phyloP scores from a whole-genome alignment of 1,284 basidiomycete species.

The Ceraceosorus guamensis region DNA sequence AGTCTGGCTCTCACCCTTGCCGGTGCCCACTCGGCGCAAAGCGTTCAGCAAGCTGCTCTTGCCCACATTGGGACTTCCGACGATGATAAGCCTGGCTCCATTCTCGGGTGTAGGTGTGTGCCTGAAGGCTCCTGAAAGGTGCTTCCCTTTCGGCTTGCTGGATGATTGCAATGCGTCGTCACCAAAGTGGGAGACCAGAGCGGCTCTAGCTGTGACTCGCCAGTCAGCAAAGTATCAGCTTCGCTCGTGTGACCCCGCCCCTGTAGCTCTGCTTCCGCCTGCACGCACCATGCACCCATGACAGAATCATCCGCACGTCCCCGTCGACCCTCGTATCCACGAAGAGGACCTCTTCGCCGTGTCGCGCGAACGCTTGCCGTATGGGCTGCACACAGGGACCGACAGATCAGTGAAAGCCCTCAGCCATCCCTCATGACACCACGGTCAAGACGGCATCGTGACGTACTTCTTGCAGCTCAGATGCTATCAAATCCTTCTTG shows the following conservation, averaged over 20 bases:
- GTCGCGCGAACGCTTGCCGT: conserved; percentile 49
- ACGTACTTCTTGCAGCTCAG: conserved; percentile 50
- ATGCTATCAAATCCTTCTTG: conserved; percentile 86
- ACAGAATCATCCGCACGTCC: conserved; percentile 52
- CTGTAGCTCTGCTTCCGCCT: no score
- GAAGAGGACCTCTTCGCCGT: conserved; percentile 52
- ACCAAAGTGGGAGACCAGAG: no score
- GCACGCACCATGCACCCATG: conserved; percentile 40
- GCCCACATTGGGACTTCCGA: conserved; percentile 96
- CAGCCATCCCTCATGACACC: not conserved
- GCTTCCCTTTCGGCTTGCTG: conserved; percentile 4
- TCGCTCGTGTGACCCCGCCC: no score
- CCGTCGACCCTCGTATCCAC: conserved; percentile 52
- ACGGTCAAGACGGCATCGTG: not conserved
- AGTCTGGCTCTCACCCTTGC: conserved; percentile 56
- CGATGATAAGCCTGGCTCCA: conserved; percentile 40
- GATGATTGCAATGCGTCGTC: not conserved
- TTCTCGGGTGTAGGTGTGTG: conserved; percentile 42
- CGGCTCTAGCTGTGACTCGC: no score
- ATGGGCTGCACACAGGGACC: conserved; percentile 46
- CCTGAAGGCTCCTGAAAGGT: conserved; percentile 41
- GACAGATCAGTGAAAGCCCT: not conserved
- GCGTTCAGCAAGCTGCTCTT: conserved; percentile 91
- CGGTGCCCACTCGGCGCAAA: conserved; percentile 77
- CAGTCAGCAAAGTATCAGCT: no score